Evolutionary conservation across 805 yeast genomes (phyloP).

Genomic region (Candida verbasci): DNA sequence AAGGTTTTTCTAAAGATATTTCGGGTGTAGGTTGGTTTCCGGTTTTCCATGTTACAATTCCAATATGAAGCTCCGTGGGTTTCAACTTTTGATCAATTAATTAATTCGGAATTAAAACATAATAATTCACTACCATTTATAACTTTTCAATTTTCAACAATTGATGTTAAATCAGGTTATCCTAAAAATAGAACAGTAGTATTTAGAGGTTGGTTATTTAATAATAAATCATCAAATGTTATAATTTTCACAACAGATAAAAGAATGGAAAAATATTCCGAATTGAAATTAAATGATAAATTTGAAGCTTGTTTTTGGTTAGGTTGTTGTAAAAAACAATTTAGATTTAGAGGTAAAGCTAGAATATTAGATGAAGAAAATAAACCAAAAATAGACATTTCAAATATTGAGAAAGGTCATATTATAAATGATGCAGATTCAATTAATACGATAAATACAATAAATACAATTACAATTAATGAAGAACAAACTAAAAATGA

Average conservation of each 20-base stretch:
- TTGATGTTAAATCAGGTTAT: conserved; percentile 41
- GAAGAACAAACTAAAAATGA: neutral
- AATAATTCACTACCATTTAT: conserved; percentile 42
- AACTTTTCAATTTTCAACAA: conserved; percentile 65
- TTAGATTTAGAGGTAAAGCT: conserved; percentile 66
- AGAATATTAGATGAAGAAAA: conserved; percentile 34
- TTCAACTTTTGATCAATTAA: conserved; percentile 55
- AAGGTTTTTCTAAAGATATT: too few relatives aligned
- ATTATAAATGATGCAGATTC: conserved; percentile 7
- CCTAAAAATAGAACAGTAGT: conserved; percentile 72
- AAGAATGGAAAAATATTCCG: conserved; percentile 59
- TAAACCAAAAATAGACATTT: conserved; percentile 29
- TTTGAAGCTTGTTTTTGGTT: conserved; percentile 80
- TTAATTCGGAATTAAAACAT: conserved; percentile 38
- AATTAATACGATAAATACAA: conserved; percentile 13
- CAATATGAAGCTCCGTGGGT: conserved; percentile 45
- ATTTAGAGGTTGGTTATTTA: conserved; percentile 69
- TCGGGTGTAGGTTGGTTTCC: too few relatives aligned
- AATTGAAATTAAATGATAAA: conserved; percentile 46
- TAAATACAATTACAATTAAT: neutral
- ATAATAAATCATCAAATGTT: conserved; percentile 62
- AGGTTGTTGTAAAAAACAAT: conserved; percentile 57
- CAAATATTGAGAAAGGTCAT: conserved; percentile 17
- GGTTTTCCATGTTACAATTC: conserved; percentile 5
- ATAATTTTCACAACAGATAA: conserved; percentile 68